A percentile compares a stretch with the other conserved stretches of the same genome.
Evolutionary conservation across 805 yeast species (phyloP).

Genomic region (Zygotorulaspora danielsina): DNA sequence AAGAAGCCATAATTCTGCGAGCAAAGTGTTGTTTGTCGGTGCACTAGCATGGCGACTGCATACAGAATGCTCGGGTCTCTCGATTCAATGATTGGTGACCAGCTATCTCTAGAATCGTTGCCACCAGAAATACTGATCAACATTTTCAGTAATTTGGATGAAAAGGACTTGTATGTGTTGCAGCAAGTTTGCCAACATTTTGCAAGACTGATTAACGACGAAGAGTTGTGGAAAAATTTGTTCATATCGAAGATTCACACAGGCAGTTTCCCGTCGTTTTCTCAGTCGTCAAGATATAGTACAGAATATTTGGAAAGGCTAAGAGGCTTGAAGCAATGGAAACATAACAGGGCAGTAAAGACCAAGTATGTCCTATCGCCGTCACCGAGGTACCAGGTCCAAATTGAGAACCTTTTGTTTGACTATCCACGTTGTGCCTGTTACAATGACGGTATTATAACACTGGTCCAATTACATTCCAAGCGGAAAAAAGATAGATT

Average conservation of each 20-base stretch:
- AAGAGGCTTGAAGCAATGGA: slow-evolving; percentile 32
- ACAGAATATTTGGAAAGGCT: slow-evolving; percentile 35
- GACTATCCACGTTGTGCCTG: slow-evolving; percentile 36
- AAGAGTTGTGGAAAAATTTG: slow-evolving; percentile 42
- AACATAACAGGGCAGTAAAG: slow-evolving; percentile 34
- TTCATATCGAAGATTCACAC: slow-evolving; percentile 33
- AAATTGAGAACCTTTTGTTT: slow-evolving; percentile 31
- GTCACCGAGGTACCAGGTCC: slow-evolving; percentile 22
- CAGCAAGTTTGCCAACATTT: slow-evolving; percentile 33
- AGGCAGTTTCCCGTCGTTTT: slow-evolving; percentile 36
- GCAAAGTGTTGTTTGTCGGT: too few relatives aligned
- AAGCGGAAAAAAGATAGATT: slow-evolving; percentile 28
- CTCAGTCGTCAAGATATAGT: slow-evolving; percentile 35
- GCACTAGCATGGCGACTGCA: not conserved
- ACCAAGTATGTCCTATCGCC: slow-evolving; percentile 33
- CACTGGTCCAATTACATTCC: slow-evolving; percentile 31
- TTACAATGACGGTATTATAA: slow-evolving; percentile 36
- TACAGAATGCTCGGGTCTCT: not conserved
- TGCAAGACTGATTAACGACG: slow-evolving; percentile 35
- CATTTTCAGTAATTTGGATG: slow-evolving; percentile 37
- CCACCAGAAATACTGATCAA: slow-evolving; percentile 39
- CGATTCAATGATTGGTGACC: not conserved
- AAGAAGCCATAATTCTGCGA: too few relatives aligned
- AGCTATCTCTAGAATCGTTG: slow-evolving; percentile 14
- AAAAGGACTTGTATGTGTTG: slow-evolving; percentile 34